Evolutionary conservation across 1,284 basidiomycete species (phyloP), one percentile per base, ranked within the genome.

Genomic region (Grifola frondosa): DNA sequence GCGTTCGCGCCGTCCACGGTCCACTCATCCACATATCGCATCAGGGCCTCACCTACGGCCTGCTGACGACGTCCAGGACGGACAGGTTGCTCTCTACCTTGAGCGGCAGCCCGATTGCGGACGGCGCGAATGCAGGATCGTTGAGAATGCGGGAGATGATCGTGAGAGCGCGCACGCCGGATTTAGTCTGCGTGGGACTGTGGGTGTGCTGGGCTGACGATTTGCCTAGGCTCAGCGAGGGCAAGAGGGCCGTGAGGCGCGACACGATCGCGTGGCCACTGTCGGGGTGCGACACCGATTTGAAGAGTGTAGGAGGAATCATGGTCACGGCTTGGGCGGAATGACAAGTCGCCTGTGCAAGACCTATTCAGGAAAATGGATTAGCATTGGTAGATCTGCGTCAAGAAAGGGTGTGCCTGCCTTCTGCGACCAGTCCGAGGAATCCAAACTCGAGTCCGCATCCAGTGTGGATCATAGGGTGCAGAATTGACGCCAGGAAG

Each of bases 391-490:
- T 28, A 28, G 26, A 9, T 28, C 9, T 28, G 26, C 9, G 26
- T 10, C 10, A 28, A n/a, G 17, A 31, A 12, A 22, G 11, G 10
- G 5, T 6, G 6, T 3, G 3, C 21, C 12, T 39, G 77, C 84
- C 83, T 73, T 87, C 82, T 3, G 77, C 75, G 10, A 81, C 62
- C 55, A 84, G 74, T 4, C 84, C 84, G 6, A 71, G 72, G 12
- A 85, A 54, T 5, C 72, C 71, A 51, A 87, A 84, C 55, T 87
- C 84, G 5, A 74, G 60, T 2, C 81, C 84, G 57, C 80, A 81
- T 1, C 80, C 83, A 1, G 67, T 52, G 48, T 85, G 81, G 29
- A 88, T 84, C 49, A 84, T 58, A 0, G 83, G 81, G 47, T 88
- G 85, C 0, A 85, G 39, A 7, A 85, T 60, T 13, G 77, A 80